Conservation (phyloP, 305 asterid genomes). For the Fraxinus greggii region DNA sequence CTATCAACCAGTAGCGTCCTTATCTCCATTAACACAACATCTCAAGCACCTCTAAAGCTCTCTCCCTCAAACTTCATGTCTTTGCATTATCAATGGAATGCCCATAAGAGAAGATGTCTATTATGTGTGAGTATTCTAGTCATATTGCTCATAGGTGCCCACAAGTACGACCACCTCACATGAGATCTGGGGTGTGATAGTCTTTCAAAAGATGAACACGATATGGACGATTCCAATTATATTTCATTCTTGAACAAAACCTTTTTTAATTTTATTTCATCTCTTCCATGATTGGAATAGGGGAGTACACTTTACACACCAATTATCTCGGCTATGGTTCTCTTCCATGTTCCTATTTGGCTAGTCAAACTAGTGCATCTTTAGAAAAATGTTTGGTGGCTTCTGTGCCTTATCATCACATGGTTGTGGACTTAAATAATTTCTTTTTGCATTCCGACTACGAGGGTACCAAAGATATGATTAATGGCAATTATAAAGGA, state of each 20-base stretch:
- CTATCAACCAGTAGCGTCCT: background rate
- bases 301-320: background rate
- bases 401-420: background rate
- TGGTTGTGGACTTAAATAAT: background rate
- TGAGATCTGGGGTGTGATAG: background rate
- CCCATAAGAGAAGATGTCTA: background rate
- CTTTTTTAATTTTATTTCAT: background rate
- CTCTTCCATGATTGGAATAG: background rate
- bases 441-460: background rate
- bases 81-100: background rate
- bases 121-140: background rate
- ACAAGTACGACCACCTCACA: background rate
- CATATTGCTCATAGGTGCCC: background rate
- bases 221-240: background rate
- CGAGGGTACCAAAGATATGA: background rate
- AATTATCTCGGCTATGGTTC: background rate
- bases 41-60: background rate
- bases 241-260: background rate
- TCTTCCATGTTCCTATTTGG: background rate
- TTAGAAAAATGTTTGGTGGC: background rate
- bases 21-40: background rate
- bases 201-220: background rate
- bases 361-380: background rate
- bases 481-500: background rate
- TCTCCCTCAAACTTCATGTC: background rate